These are phyloP conservation scores for Solanum pimpinellifolium DNA, from an alignment of 257 asterid species.

Conservation along the genomic window DNA sequence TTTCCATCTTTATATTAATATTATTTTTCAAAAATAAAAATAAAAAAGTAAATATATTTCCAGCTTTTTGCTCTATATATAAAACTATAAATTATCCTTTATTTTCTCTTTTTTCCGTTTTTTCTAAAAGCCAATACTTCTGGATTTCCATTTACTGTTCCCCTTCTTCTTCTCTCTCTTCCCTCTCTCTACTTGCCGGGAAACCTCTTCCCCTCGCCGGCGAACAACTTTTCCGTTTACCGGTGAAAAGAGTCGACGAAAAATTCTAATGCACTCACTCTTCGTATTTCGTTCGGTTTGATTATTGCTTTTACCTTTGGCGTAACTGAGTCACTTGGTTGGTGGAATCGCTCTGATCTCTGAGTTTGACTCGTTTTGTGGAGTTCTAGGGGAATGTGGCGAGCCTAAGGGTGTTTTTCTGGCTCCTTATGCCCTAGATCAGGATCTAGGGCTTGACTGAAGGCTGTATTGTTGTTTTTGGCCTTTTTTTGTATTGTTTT, in stretches of 20 bases:
- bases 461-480: constrained; percentile 1
- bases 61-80: constrained; percentile 7
- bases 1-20: neutral
- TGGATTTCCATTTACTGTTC: constrained; percentile 43
- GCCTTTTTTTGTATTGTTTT: constrained; percentile 1
- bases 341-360: constrained; percentile 49
- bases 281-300: neutral
- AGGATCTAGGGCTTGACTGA: constrained; percentile 24
- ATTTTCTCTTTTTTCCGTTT: constrained; percentile 42
- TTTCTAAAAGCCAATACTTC: constrained; percentile 36
- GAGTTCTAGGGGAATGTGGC: constrained; percentile 58
- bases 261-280: neutral
- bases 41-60: neutral
- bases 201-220: constrained; percentile 21
- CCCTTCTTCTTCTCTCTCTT: constrained; percentile 2
- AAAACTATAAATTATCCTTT: constrained; percentile 32
- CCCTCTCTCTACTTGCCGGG: constrained; percentile 39
- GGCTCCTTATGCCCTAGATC: constrained; percentile 42
- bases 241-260: constrained; percentile 19
- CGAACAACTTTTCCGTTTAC: constrained; percentile 6
- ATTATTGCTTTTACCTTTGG: neutral
- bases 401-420: constrained; percentile 15
- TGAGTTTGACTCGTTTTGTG: constrained; percentile 32
- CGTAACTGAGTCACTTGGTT: constrained; percentile 11
- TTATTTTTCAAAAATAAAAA: neutral